phyloP scores from a whole-genome alignment of 129 eudicot species.

The Tagetes erecta region DNA sequence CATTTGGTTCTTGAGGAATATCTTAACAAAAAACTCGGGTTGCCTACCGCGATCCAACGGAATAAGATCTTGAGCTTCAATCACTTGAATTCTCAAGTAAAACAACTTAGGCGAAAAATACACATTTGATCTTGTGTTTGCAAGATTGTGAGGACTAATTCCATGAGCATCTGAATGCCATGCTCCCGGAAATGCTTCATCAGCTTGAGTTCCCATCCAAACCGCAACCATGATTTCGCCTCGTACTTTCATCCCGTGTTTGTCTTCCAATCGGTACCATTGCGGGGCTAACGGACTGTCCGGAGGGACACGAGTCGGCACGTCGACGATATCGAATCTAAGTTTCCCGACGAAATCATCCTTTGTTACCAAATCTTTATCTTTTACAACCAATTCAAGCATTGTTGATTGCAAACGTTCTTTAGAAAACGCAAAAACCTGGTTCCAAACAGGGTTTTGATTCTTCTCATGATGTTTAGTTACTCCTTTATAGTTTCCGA shows the following conservation, averaged over 20 bases:
- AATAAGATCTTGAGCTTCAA: slow-evolving; percentile 86
- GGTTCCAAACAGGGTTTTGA: slow-evolving; percentile 73
- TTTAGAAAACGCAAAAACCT: slow-evolving; percentile 80
- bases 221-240: slow-evolving; percentile 94
- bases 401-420: slow-evolving; percentile 69
- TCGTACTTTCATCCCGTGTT: slow-evolving; percentile 46
- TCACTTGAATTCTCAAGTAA: slow-evolving; percentile 69
- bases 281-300: slow-evolving; percentile 95
- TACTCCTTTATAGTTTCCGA: slow-evolving; percentile 86
- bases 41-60: slow-evolving; percentile 53
- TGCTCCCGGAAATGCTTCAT: slow-evolving; percentile 87
- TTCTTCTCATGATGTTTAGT: slow-evolving; percentile 79
- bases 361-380: slow-evolving; percentile 66
- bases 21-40: slow-evolving; percentile 51
- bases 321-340: slow-evolving; percentile 59
- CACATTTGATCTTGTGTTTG: slow-evolving; percentile 74
- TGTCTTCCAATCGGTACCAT: slow-evolving; percentile 76
- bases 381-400: slow-evolving; percentile 69
- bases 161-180: slow-evolving; percentile 96
- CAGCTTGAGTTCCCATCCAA: slow-evolving; percentile 98
- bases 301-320: slow-evolving; percentile 80
- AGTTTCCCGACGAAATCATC: slow-evolving; percentile 84
- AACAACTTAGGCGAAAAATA: slow-evolving; percentile 79
- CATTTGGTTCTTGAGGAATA: slow-evolving; percentile 59
- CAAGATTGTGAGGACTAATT: slow-evolving; percentile 56